Evolutionary conservation across 805 yeast species (phyloP), one percentile per base, ranked within the genome.

Genomic region (Starmerella floris): DNA sequence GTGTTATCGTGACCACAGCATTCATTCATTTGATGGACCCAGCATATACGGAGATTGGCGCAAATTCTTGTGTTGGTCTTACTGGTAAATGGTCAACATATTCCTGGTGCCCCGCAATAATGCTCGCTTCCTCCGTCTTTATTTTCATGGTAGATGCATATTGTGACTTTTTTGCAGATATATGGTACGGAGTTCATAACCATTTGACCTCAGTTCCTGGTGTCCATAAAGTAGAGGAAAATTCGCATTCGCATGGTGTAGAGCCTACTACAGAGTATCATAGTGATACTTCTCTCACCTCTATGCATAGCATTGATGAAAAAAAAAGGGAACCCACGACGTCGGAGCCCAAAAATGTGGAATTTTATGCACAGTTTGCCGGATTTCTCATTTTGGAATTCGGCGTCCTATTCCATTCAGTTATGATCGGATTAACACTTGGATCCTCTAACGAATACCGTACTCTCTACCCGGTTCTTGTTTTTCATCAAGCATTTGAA

Each of bases 401-500:
- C 50, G 88, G 88, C 46, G 69, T 79, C 35, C 58, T 79, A 16
- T 79, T 80, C 67, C 88, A 80, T 61, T 78, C 85, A 2, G 77
- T 80, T 1, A 74, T 80, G 62, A 71, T 80, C 49, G 88, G 88
- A 31, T 64, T 79, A 48, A 69, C 80, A 4, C 62, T 79, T 47
- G 82, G 82, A 6, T 72, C 76, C 19, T 58, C 77, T 13, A 80
- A 77, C 36, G 76, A 78, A 55, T 80, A 77, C 57, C 64, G 62
- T 34, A 69, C 81, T 4, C 64, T 80, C 35, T 79, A 76, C 55
- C 65, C 76, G 39, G 88, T 79, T 11, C 49, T 74, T 33, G 73
- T 77, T 5, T 79, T 79, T 69, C 88, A 80, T 60, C 88, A 79
- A 61, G 68, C 76, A 56, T 80, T 79, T 54, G 88, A 79, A 63